Percentiles rank a stretch among this genome's conserved stretches.
Evolutionary conservation across 441 rosid genomes (phyloP).

Genomic region (Raphanus hybrid): DNA sequence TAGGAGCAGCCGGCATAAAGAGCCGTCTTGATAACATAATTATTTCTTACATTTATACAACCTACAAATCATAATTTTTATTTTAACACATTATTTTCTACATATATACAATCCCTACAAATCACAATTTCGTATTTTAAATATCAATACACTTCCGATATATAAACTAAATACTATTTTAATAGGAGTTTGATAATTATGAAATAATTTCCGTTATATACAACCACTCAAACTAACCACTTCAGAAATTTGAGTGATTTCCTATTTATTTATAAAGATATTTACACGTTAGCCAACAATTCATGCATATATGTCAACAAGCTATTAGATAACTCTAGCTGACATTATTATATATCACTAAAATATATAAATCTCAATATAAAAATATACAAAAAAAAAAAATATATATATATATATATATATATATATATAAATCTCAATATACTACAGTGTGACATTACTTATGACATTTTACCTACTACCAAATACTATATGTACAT

Average conservation of each 20-base stretch:
- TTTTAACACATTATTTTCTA: neutral
- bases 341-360: conserved; percentile 13
- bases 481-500: conserved; percentile 13
- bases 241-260: neutral
- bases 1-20: neutral
- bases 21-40: neutral
- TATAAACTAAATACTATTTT: neutral
- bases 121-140: neutral
- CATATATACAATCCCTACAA: conserved; percentile 7
- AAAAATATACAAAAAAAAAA: too few relatives aligned
- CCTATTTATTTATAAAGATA: neutral
- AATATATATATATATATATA: too few relatives aligned
- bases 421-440: neutral
- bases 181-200: neutral
- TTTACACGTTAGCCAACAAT: conserved; percentile 3
- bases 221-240: conserved; percentile 21
- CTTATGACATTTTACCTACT: conserved; percentile 36
- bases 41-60: neutral
- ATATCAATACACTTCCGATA: neutral
- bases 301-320: conserved; percentile 29
- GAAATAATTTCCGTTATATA: neutral
- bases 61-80: neutral
- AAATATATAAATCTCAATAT: conserved; percentile 15
- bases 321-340: conserved; percentile 26
- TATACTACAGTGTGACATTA: conserved; percentile 24